phyloP scores from a whole-genome alignment of 257 asterid genomes.

The Primulina tabacum region DNA sequence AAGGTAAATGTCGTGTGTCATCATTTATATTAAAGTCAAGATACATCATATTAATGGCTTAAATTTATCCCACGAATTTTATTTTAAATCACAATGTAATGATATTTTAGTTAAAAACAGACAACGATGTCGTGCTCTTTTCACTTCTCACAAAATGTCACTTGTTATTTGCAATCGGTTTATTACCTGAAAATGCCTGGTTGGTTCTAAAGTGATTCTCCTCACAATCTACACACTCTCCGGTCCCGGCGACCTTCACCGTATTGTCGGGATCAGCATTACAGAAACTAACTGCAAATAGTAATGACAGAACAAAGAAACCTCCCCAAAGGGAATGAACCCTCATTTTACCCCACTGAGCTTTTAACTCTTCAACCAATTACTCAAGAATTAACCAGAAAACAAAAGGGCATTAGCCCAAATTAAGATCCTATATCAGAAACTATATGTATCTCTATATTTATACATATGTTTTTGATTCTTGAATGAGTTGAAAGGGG shows the following conservation, averaged over 20 bases:
- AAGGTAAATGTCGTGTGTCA: too few species aligned
- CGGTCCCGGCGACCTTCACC: constrained; percentile 51
- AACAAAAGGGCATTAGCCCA: not conserved
- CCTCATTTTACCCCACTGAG: constrained; percentile 40
- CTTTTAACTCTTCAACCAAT: constrained; percentile 2
- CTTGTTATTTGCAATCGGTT: not conserved
- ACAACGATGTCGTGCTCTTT: not conserved
- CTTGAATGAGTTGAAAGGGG: too few species aligned
- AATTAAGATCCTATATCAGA: not conserved
- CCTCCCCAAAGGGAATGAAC: constrained; percentile 38
- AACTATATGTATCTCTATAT: not conserved
- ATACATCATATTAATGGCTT: too few species aligned
- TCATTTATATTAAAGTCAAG: too few species aligned
- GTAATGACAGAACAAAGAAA: constrained; percentile 32
- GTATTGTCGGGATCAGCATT: constrained; percentile 35
- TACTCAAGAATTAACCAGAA: not conserved
- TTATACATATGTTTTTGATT: constrained; percentile 2
- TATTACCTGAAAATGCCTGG: constrained; percentile 52
- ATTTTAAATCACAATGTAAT: not conserved
- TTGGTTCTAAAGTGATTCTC: constrained; percentile 32
- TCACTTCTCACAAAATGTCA: not conserved
- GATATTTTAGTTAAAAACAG: not conserved
- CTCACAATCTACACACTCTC: constrained; percentile 55
- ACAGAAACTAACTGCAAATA: constrained; percentile 34
- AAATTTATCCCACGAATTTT: too few species aligned